These are phyloP conservation scores for Lolium rigidum DNA, from an alignment of 176 grass and related monocot species.

Conservation along the genomic window DNA sequence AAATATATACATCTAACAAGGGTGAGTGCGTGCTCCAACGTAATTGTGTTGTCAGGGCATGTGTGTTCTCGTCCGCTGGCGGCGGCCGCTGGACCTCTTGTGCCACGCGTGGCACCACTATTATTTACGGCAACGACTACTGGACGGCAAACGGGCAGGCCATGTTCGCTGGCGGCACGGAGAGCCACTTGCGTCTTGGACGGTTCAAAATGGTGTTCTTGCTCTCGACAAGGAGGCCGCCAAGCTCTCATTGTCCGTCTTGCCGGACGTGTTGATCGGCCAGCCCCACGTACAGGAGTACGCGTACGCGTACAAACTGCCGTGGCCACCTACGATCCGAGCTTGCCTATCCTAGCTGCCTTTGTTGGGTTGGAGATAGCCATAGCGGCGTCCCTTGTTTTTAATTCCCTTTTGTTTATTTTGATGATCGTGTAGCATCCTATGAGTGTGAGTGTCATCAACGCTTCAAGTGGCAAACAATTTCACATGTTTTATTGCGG, in stretches of 20 bases:
- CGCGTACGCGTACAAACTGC: neutral
- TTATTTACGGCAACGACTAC: neutral
- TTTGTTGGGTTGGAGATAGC: neutral
- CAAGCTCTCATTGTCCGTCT: neutral
- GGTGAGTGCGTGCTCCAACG: neutral
- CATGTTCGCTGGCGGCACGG: neutral
- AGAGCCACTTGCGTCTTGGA: neutral
- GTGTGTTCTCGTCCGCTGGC: neutral
- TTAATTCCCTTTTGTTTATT: no score
- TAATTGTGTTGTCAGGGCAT: neutral
- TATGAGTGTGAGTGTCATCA: no score
- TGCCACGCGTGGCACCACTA: neutral
- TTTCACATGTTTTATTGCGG: no score
- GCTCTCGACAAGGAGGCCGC: neutral
- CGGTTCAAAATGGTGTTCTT: neutral
- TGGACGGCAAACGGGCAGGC: neutral
- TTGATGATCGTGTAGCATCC: no score
- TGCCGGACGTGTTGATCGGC: neutral
- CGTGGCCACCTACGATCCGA: neutral
- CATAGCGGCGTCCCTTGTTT: neutral
- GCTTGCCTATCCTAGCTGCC: neutral
- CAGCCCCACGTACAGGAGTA: neutral
- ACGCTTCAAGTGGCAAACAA: no score
- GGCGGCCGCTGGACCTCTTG: neutral
- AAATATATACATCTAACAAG: no score